phyloP scores from a whole-genome alignment of 2,329 filamentous ascomycete species.

The Metarhizium robertsii region DNA sequence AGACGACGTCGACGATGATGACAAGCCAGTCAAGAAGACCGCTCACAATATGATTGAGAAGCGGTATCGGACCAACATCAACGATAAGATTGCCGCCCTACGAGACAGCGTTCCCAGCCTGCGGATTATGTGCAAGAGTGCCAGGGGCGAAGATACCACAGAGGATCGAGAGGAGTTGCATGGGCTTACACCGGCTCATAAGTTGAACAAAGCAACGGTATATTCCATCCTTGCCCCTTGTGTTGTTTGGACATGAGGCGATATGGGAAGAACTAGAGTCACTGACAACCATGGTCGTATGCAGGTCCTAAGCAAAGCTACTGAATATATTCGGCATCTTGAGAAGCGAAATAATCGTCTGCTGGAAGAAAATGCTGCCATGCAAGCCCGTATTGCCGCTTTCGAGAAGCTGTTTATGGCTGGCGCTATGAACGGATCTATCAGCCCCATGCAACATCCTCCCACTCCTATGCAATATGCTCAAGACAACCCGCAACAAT shows the following conservation, averaged over 20 bases:
- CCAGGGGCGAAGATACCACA: constrained; percentile 56
- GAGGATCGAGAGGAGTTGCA: constrained; percentile 67
- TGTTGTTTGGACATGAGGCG: background rate
- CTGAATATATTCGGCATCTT: constrained; percentile 88
- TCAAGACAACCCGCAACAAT: constrained; percentile 32
- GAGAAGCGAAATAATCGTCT: constrained; percentile 83
- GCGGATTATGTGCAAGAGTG: constrained; percentile 70
- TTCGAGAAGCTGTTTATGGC: constrained; percentile 73
- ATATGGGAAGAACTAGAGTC: background rate
- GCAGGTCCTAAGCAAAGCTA: constrained; percentile 79
- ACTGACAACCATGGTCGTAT: constrained; percentile 1
- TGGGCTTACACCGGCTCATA: constrained; percentile 78
- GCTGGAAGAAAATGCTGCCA: constrained; percentile 67
- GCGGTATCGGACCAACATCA: constrained; percentile 89
- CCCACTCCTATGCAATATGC: constrained; percentile 43
- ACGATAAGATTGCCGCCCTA: constrained; percentile 91
- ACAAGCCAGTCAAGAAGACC: constrained; percentile 68
- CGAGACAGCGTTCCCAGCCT: constrained; percentile 87
- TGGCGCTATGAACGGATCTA: constrained; percentile 57
- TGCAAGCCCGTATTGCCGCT: constrained; percentile 69
- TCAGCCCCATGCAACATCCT: constrained; percentile 45
- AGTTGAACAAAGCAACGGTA: constrained; percentile 94
- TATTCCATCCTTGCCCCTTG: constrained; percentile 5
- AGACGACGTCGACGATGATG: constrained; percentile 50
- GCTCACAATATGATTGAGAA: constrained; percentile 99